Conservation (phyloP, 768 basidiomycete species). For the Suillus lakei region DNA sequence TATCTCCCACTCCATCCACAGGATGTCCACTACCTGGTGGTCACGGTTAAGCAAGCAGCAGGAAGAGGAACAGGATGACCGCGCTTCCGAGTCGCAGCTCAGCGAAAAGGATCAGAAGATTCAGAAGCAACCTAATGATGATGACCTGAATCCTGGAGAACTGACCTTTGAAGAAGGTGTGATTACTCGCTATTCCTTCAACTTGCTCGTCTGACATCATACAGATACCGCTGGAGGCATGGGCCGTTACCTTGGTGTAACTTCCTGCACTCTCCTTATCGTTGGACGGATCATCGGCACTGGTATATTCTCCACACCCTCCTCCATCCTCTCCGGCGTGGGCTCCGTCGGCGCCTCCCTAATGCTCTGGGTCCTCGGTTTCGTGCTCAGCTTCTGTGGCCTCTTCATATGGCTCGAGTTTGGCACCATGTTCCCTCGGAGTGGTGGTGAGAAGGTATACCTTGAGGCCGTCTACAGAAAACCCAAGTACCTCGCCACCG, state of each 20-base stretch:
- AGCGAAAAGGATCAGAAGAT: conserved; percentile 3
- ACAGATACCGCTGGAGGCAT: conserved; percentile 58
- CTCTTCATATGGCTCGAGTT: conserved; percentile 68
- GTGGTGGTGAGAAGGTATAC: conserved; percentile 68
- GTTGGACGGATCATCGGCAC: conserved; percentile 65
- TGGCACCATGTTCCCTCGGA: conserved; percentile 66
- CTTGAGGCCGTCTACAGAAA: conserved; percentile 57
- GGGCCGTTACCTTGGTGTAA: conserved; percentile 60
- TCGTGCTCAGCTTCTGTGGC: conserved; percentile 60
- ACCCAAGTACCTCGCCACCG: conserved; percentile 52
- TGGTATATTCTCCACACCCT: conserved; percentile 68
- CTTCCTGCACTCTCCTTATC: conserved; percentile 60
- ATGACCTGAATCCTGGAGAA: conserved; percentile 44
- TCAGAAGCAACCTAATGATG: conserved; percentile 4
- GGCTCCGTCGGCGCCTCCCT: conserved; percentile 63
- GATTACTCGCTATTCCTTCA: background rate
- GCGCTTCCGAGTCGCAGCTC: background rate
- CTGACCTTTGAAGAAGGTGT: conserved; percentile 56
- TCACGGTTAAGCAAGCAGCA: conserved; percentile 8
- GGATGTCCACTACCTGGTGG: conserved; percentile 16
- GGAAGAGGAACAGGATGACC: background rate
- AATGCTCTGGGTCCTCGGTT: conserved; percentile 68
- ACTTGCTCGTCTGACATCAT: background rate
- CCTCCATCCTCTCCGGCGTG: conserved; percentile 59
- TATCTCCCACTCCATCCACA: background rate